phyloP scores from a whole-genome alignment of 345 rosid species.

The Camelina neglecta region DNA sequence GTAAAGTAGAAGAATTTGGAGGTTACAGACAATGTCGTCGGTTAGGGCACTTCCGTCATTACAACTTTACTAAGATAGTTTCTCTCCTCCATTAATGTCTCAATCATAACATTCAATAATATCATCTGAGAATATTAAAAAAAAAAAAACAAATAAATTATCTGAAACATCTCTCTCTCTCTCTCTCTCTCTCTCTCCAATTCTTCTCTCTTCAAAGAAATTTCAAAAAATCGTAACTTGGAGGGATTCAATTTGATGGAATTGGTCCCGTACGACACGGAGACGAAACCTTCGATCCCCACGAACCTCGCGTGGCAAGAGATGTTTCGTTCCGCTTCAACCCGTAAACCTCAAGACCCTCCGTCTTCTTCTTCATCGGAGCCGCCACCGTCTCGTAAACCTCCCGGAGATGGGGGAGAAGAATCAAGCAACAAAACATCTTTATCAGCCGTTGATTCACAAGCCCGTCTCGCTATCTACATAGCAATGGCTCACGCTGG shows the following conservation, averaged over 20 bases:
- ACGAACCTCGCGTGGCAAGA: constrained; percentile 80
- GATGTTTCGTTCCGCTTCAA: constrained; percentile 93
- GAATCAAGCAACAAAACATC: constrained; percentile 36
- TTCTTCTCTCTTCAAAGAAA: neutral
- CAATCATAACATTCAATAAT: constrained; percentile 44
- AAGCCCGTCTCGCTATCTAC: constrained; percentile 87
- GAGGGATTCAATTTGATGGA: constrained; percentile 58
- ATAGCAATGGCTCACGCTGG: constrained; percentile 99
- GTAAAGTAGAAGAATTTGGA: neutral
- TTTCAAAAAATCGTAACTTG: constrained; percentile 8
- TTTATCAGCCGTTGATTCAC: constrained; percentile 64
- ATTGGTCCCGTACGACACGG: constrained; percentile 76
- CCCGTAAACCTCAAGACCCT: constrained; percentile 64
- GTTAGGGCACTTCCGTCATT: constrained; percentile 32
- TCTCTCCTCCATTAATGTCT: constrained; percentile 32
- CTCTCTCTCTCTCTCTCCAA: constrained; percentile 1
- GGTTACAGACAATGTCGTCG: constrained; percentile 16
- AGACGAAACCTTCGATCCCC: constrained; percentile 50
- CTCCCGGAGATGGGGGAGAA: constrained; percentile 21
- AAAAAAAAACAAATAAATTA: neutral
- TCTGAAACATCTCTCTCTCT: constrained; percentile 23
- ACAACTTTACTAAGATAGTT: neutral
- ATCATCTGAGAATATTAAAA: neutral
- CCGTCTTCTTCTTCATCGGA: constrained; percentile 20
- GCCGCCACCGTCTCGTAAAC: constrained; percentile 7